These are phyloP conservation scores for Taphrina wiesneri DNA, from an alignment of 1,139 yeast genomes.

Conservation along the genomic window DNA sequence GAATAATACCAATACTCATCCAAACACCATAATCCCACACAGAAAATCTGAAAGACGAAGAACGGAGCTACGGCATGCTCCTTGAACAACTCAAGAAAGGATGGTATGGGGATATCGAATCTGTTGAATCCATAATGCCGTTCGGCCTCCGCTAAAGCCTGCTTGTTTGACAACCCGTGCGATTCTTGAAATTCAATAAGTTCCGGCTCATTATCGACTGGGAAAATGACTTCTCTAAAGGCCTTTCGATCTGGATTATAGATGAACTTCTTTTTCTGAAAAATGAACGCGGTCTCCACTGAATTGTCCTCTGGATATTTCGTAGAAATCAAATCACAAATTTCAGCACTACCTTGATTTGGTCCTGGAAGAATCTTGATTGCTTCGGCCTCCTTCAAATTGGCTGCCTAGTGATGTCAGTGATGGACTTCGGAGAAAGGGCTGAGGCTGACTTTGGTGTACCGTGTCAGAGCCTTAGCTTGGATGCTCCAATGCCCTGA, in stretches of 20 bases:
- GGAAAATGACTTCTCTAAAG: constrained; percentile 80
- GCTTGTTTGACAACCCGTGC: constrained; percentile 56
- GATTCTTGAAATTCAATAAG: constrained; percentile 61
- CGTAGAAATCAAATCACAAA: constrained; percentile 49
- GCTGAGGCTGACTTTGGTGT: constrained; percentile 43
- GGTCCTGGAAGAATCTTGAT: constrained; percentile 79
- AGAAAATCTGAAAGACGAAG: constrained; percentile 92
- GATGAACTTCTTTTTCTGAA: constrained; percentile 90
- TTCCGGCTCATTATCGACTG: constrained; percentile 64
- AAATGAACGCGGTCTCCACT: constrained; percentile 68
- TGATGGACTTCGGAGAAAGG: not conserved
- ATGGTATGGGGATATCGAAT: constrained; percentile 94
- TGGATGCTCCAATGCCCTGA: constrained; percentile 95
- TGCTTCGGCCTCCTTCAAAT: constrained; percentile 44
- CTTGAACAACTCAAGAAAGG: constrained; percentile 83
- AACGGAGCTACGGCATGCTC: constrained; percentile 99
- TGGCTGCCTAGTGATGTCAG: constrained; percentile 41
- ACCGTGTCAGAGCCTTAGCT: constrained; percentile 71
- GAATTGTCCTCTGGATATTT: constrained; percentile 52
- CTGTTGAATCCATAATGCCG: constrained; percentile 79
- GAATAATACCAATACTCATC: constrained; percentile 98
- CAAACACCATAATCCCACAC: constrained; percentile 93
- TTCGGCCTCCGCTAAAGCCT: constrained; percentile 57
- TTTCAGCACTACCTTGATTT: constrained; percentile 82
- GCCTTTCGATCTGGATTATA: constrained; percentile 56